A percentile compares a stretch with the other conserved stretches of the same genome.
phyloP scores from a whole-genome alignment of 495 filamentous ascomycete genomes.

The Hypomontagnella monticulosa region DNA sequence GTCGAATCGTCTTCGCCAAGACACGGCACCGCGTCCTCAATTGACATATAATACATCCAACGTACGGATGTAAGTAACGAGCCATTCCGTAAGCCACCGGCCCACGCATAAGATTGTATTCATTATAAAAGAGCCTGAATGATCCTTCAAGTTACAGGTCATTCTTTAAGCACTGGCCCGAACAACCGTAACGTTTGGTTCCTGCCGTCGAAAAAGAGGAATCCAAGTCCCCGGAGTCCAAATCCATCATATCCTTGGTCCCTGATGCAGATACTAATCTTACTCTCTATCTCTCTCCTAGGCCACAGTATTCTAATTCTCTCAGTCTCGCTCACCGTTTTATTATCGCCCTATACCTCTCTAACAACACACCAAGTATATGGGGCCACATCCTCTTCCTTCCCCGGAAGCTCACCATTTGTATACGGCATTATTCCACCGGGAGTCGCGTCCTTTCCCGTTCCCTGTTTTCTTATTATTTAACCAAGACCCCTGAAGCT shows the following conservation, averaged over 20 bases:
- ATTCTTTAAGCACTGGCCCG: slow-evolving; percentile 22
- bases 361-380: slow-evolving; percentile 10
- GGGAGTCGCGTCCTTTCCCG: background rate
- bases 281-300: slow-evolving; percentile 25
- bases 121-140: slow-evolving; percentile 20
- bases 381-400: slow-evolving; percentile 14
- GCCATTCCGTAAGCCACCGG: slow-evolving; percentile 26
- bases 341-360: slow-evolving; percentile 4
- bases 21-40: slow-evolving; percentile 27
- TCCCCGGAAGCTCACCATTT: slow-evolving; percentile 2
- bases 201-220: slow-evolving; percentile 17
- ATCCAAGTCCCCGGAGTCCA: slow-evolving; percentile 18
- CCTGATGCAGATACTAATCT: slow-evolving; percentile 36
- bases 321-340: background rate
- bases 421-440: slow-evolving; percentile 13
- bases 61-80: slow-evolving; percentile 8
- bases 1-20: slow-evolving; percentile 37
- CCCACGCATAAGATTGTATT: slow-evolving; percentile 19
- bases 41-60: slow-evolving; percentile 12
- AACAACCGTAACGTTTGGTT: slow-evolving; percentile 25
- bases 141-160: slow-evolving; percentile 20
- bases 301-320: slow-evolving; percentile 13
- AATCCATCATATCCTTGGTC: slow-evolving; percentile 22
- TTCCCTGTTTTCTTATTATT: background rate
- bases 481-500: background rate